Conservation (phyloP, 2,329 filamentous ascomycete species). For the Fusarium odoratissimum region DNA sequence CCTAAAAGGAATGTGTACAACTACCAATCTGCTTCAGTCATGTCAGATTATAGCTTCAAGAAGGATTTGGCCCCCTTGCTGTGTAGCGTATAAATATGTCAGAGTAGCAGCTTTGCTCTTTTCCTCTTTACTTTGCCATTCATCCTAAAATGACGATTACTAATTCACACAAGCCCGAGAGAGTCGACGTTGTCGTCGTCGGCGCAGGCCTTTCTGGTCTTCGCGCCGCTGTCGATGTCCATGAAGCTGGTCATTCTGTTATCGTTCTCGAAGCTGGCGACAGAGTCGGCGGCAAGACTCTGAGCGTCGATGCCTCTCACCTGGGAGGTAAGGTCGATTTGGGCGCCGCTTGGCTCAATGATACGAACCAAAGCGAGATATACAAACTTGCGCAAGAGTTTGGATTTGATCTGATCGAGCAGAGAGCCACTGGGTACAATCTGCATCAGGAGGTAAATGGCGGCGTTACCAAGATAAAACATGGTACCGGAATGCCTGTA, state of each 20-base stretch:
- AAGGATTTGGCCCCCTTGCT: background rate
- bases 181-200: constrained; percentile 32
- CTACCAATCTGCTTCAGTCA: background rate
- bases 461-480: constrained; percentile 14
- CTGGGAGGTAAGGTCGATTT: constrained; percentile 30
- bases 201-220: constrained; percentile 50
- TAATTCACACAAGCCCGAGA: background rate
- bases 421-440: constrained; percentile 21
- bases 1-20: background rate
- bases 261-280: constrained; percentile 60
- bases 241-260: constrained; percentile 50
- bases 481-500: constrained; percentile 8
- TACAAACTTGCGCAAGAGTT: constrained; percentile 31
- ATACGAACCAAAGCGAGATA: constrained; percentile 36
- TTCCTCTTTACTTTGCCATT: background rate
- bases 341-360: constrained; percentile 44
- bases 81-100: background rate
- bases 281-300: constrained; percentile 61
- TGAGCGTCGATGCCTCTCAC: constrained; percentile 9
- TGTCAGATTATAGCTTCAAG: constrained; percentile 23
- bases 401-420: constrained; percentile 32
- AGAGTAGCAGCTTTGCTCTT: background rate
- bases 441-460: constrained; percentile 21
- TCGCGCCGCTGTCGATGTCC: constrained; percentile 49
- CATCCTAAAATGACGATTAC: constrained; percentile 14